Evolutionary conservation across 805 yeast species (phyloP).

Genomic region (Kuraishia hungarica): DNA sequence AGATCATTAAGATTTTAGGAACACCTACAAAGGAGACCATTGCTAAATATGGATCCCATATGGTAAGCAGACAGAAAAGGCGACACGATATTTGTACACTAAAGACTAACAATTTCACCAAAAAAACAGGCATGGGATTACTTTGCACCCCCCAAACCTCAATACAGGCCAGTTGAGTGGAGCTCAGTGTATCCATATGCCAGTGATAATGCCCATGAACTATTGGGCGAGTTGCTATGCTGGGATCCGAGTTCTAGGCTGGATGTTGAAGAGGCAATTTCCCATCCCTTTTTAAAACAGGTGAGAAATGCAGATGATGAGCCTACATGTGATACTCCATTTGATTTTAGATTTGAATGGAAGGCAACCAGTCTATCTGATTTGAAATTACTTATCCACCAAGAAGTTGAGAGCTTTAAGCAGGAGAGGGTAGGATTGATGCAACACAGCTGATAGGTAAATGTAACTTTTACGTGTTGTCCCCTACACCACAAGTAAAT

Average conservation of each 20-base stretch:
- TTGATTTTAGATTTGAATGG: slow-evolving; percentile 65
- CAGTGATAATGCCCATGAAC: slow-evolving; percentile 35
- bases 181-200: slow-evolving; percentile 55
- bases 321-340: slow-evolving; percentile 36
- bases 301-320: slow-evolving; percentile 54
- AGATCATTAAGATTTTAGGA: slow-evolving; percentile 65
- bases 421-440: slow-evolving; percentile 12
- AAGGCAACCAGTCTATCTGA: slow-evolving; percentile 27
- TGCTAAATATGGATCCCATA: slow-evolving; percentile 31
- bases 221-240: slow-evolving; percentile 45
- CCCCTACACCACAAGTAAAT: too few relatives aligned
- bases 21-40: slow-evolving; percentile 48
- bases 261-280: slow-evolving; percentile 46
- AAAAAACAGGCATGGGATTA: slow-evolving; percentile 30
- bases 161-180: slow-evolving; percentile 39
- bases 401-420: slow-evolving; percentile 47
- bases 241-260: slow-evolving; percentile 58
- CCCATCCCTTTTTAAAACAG: slow-evolving; percentile 43
- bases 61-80: slow-evolving; percentile 2
- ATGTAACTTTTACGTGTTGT: too few relatives aligned
- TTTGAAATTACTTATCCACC: slow-evolving; percentile 37
- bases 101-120: neutral
- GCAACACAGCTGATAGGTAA: too few relatives aligned
- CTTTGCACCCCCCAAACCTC: slow-evolving; percentile 34
- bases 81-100: too few relatives aligned